Evolutionary conservation across 2,329 filamentous ascomycete species (phyloP).

Genomic region (Sordariomycetes sp.): DNA sequence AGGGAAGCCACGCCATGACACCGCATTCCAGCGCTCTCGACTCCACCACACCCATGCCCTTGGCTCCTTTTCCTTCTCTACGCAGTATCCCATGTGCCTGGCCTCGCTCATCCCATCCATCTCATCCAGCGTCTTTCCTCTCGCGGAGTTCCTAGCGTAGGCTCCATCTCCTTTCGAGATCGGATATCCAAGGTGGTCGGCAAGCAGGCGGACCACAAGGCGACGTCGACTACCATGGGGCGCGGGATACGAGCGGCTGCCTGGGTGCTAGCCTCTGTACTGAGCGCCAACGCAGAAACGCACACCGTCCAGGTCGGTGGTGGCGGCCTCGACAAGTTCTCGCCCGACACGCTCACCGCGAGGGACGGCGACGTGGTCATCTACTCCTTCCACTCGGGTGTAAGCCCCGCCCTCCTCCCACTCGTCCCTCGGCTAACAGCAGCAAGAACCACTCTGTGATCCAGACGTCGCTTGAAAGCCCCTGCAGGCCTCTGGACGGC

Average conservation of each 20-base stretch:
- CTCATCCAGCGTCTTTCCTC: neutral
- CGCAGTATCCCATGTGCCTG: too few species aligned
- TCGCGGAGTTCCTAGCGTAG: neutral
- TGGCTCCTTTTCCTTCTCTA: neutral
- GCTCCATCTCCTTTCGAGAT: neutral
- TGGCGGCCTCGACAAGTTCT: slow-evolving; percentile 21
- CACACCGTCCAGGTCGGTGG: slow-evolving; percentile 22
- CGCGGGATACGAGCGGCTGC: neutral
- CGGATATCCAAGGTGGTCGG: neutral
- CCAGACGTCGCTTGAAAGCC: slow-evolving; percentile 23
- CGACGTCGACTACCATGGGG: neutral
- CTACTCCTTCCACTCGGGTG: slow-evolving; percentile 25
- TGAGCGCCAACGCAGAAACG: slow-evolving; percentile 12
- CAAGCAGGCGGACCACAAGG: neutral
- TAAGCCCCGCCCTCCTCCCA: slow-evolving; percentile 3
- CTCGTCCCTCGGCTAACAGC: neutral
- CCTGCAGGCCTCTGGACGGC: slow-evolving; percentile 20
- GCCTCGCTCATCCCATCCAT: neutral
- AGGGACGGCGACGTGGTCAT: slow-evolving; percentile 22
- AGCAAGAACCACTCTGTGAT: slow-evolving; percentile 24
- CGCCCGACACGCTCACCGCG: slow-evolving; percentile 19
- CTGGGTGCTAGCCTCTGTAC: neutral
- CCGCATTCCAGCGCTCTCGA: neutral
- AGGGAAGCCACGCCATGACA: neutral
- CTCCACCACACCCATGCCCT: neutral